Base-by-base conservation (phyloP, 2,329 filamentous ascomycete species). In the Claviceps fusiformis region DNA sequence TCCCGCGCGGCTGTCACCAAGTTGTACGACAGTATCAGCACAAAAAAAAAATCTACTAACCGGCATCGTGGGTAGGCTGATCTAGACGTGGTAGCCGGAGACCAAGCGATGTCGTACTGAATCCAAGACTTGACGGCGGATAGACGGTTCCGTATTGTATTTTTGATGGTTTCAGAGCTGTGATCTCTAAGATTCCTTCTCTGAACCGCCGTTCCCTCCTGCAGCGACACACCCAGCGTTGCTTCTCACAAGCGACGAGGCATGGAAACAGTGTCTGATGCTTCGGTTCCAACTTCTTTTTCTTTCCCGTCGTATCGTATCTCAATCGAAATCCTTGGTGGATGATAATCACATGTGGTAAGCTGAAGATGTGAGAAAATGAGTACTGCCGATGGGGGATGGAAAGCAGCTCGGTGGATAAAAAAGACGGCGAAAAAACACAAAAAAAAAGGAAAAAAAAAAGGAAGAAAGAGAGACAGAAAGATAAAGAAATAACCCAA, bases 21-120 rank as follows among this genome's bases (percentile, higher is more conserved):
- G n/a, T 13, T 35, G 5, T 10, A 27, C 37, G 24, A 24, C 5
- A 24, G 8, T 5, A 5, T 45, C 10, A n/a, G 19, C 37, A 19
- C 35, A 19, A 19, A 19, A 19, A 19, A 19, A 19, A 4, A 39
- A 53, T 57, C 55, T 54, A 61, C 65, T 62, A 54, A 68, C 66
- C 56, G 66, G 66, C 66, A 68, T 68, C 58, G 59, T 64, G 59
- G 37, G 48, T 52, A 31, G 49, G 19, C 53, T 50, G 53, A 11
- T 55, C 50, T 3, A 41, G 29, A 39, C 17, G 9, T 46, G 43
- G 4, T 27, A 24, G 8, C 8, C 24, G 45, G 35, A 24, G 3
- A 46, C 45, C 17, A 35, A 27, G 9, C 11, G 24, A 41, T 9
- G 17, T 35, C n/a, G 39, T 17, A 41, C 24, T 33, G 15, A 43